Percentiles rank a stretch among this genome's conserved stretches.
Evolutionary conservation across 23 red algal genomes (phyloP).

Genomic region (Gracilaria domingensis): DNA sequence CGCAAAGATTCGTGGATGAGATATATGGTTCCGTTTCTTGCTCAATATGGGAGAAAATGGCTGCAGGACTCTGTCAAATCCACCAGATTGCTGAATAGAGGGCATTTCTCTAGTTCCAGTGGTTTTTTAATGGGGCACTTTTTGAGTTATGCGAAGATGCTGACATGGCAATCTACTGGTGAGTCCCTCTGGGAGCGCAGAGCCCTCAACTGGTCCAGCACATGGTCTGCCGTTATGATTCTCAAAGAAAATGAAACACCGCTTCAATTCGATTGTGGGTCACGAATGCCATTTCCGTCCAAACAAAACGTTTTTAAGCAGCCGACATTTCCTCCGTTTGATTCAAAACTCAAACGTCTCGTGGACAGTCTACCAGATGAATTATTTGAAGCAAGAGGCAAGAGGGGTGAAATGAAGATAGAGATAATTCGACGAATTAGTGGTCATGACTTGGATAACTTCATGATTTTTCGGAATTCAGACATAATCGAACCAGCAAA

Average conservation of each 20-base stretch:
- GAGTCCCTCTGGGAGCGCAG: too few species aligned
- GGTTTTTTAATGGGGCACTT: not conserved
- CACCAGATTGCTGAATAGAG: not conserved
- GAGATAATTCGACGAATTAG: not conserved
- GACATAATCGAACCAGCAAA: too few species aligned
- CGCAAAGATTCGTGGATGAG: not conserved
- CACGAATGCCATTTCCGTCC: not conserved
- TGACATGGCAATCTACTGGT: too few species aligned
- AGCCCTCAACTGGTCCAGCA: too few species aligned
- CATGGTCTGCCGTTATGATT: too few species aligned
- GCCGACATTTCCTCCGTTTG: not conserved
- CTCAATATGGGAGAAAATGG: not conserved
- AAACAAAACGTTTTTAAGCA: not conserved
- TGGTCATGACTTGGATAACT: not conserved
- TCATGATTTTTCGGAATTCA: not conserved
- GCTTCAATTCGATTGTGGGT: too few species aligned
- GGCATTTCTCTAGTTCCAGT: not conserved
- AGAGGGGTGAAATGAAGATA: not conserved
- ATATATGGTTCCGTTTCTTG: not conserved
- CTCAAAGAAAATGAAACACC: too few species aligned
- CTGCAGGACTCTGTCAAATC: not conserved
- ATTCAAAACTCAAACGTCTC: not conserved
- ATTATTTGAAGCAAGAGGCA: not conserved
- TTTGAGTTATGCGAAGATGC: too few species aligned
- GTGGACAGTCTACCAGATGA: not conserved